Conservation (phyloP, 2,329 filamentous ascomycete species). For the Parastagonospora nodorum region DNA sequence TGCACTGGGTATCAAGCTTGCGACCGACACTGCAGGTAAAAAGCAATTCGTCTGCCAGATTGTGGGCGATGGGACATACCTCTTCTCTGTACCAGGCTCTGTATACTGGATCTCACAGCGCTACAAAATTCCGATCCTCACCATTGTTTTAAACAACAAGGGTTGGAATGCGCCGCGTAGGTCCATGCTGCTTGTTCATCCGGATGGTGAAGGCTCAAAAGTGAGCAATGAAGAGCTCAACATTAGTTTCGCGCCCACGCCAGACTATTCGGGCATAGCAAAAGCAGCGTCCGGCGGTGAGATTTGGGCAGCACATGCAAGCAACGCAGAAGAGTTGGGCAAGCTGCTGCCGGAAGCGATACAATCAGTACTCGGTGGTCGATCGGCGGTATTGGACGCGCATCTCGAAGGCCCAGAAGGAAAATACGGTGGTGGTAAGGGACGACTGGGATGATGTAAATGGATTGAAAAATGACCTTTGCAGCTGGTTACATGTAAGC, state of each 20-base stretch:
- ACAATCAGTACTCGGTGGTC: slow-evolving; percentile 61
- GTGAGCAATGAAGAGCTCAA: slow-evolving; percentile 68
- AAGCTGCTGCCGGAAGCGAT: slow-evolving; percentile 63
- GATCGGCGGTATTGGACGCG: slow-evolving; percentile 66
- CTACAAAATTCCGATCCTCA: slow-evolving; percentile 69
- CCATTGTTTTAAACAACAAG: slow-evolving; percentile 72
- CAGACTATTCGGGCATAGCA: slow-evolving; percentile 71
- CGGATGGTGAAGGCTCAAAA: slow-evolving; percentile 65
- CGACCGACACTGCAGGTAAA: slow-evolving; percentile 57
- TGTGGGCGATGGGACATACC: slow-evolving; percentile 70
- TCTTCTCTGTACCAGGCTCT: slow-evolving; percentile 67
- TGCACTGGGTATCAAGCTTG: slow-evolving; percentile 77
- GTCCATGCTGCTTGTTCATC: slow-evolving; percentile 68
- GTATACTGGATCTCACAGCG: slow-evolving; percentile 72
- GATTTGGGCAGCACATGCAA: slow-evolving; percentile 64
- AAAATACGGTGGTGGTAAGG: slow-evolving; percentile 53
- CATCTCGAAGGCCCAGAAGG: slow-evolving; percentile 62
- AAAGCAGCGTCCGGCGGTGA: slow-evolving; percentile 67
- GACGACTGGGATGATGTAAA: slow-evolving; percentile 7
- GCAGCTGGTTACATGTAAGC: too few relatives aligned
- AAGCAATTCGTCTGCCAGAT: slow-evolving; percentile 52
- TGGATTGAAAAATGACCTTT: too few relatives aligned
- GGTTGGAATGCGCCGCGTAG: slow-evolving; percentile 71
- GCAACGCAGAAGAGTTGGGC: slow-evolving; percentile 61
- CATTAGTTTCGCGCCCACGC: slow-evolving; percentile 68